Percentiles rank a stretch among this genome's conserved stretches.
Evolutionary conservation across 169 alveolate species (phyloP).

Genomic region (Cryptosporidium sp.): DNA sequence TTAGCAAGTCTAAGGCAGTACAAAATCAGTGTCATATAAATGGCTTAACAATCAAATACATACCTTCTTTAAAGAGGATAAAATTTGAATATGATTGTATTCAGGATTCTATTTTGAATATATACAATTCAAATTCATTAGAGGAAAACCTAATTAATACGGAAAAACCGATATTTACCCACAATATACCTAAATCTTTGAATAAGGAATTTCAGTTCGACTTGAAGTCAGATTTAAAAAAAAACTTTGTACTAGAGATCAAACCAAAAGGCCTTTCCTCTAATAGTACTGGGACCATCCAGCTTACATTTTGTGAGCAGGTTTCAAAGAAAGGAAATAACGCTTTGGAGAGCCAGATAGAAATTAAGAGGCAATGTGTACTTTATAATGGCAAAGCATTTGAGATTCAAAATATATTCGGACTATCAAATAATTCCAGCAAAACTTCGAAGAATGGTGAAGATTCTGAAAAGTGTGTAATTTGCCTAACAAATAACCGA

Average conservation of each 20-base stretch:
- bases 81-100: conserved; percentile 61
- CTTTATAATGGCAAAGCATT: conserved; percentile 58
- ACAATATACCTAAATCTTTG: conserved; percentile 1
- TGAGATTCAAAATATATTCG: conserved; percentile 49
- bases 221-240: not conserved
- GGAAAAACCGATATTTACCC: conserved; percentile 7
- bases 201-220: not conserved
- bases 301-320: conserved; percentile 48
- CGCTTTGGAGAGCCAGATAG: not conserved
- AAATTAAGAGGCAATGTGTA: conserved; percentile 60
- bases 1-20: conserved; percentile 43
- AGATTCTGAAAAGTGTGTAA: conserved; percentile 53
- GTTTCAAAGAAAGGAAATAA: not conserved
- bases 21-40: conserved; percentile 64
- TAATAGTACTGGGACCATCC: conserved; percentile 12
- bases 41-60: conserved; percentile 31
- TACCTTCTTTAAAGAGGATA: conserved; percentile 1
- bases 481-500: conserved; percentile 40
- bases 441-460: not conserved
- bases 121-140: conserved; percentile 25
- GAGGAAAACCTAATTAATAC: conserved; percentile 22
- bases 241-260: conserved; percentile 27
- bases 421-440: conserved; percentile 8
- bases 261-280: not conserved
- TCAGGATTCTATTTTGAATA: conserved; percentile 34